Evolutionary conservation across 2,329 filamentous ascomycete genomes (phyloP).

Genomic region (Penicillium sp.): DNA sequence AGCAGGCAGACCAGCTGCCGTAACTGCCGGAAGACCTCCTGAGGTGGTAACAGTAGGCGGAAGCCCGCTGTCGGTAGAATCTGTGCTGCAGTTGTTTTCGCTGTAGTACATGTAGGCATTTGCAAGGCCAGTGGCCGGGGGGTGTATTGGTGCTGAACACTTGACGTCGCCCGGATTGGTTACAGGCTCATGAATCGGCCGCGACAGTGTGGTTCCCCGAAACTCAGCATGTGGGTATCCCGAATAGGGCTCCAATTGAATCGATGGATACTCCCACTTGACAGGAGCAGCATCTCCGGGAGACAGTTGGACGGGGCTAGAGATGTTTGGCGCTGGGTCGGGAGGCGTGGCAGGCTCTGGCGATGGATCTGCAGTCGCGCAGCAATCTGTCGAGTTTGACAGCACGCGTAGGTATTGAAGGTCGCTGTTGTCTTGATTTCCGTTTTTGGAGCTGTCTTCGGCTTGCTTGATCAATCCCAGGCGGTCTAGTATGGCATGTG

Average conservation of each 20-base stretch:
- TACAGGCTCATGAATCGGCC: conserved; percentile 22
- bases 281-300: conserved; percentile 24
- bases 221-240: conserved; percentile 29
- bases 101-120: conserved; percentile 34
- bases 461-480: conserved; percentile 50
- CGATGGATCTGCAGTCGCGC: conserved; percentile 44
- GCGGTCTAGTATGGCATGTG: conserved; percentile 49
- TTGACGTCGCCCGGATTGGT: conserved; percentile 23
- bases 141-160: conserved; percentile 17
- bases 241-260: conserved; percentile 25
- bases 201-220: conserved; percentile 28
- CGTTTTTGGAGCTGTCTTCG: conserved; percentile 44
- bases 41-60: conserved; percentile 24
- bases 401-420: conserved; percentile 42
- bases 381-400: conserved; percentile 43
- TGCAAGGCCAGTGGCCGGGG: conserved; percentile 20
- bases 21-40: conserved; percentile 20
- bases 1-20: conserved; percentile 25
- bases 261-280: conserved; percentile 35
- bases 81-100: conserved; percentile 21
- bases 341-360: conserved; percentile 42
- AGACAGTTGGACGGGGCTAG: conserved; percentile 26
- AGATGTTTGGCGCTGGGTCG: conserved; percentile 34
- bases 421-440: conserved; percentile 42
- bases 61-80: conserved; percentile 20